phyloP scores from a whole-genome alignment of 805 yeast species.

The Schizosaccharomyces pombe region DNA sequence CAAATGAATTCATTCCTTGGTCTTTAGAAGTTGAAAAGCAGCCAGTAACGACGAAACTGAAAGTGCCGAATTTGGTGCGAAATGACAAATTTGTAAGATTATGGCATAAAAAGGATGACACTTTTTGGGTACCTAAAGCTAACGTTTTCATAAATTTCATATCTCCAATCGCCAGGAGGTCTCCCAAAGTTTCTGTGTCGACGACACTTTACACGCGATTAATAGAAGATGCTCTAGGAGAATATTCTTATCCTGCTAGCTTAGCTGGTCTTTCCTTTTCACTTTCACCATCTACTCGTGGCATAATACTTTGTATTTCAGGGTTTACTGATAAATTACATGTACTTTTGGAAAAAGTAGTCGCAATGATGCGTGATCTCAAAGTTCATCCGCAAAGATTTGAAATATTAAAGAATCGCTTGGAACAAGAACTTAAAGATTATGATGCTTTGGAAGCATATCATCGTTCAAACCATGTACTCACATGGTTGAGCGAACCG shows the following conservation, averaged over 20 bases:
- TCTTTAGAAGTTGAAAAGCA: conserved; percentile 38
- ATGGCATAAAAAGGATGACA: conserved; percentile 83
- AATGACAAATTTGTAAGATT: conserved; percentile 29
- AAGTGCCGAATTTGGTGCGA: conserved; percentile 39
- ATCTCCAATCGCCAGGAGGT: conserved; percentile 32
- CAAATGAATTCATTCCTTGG: conserved; percentile 65
- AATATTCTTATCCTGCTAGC: conserved; percentile 60
- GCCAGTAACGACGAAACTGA: conserved; percentile 19
- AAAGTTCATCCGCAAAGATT: conserved; percentile 35
- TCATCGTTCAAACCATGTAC: conserved; percentile 60
- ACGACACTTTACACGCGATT: conserved; percentile 45
- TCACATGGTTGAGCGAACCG: conserved; percentile 47
- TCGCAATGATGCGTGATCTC: conserved; percentile 30
- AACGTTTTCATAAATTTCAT: conserved; percentile 39
- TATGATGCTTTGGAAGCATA: background rate
- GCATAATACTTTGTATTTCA: conserved; percentile 38
- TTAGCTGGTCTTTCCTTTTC: conserved; percentile 50
- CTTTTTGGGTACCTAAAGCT: conserved; percentile 73
- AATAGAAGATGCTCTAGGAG: conserved; percentile 51
- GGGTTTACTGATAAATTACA: conserved; percentile 74
- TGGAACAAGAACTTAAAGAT: conserved; percentile 25
- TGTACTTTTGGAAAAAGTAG: conserved; percentile 34
- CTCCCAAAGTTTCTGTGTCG: conserved; percentile 34
- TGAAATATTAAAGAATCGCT: conserved; percentile 41
- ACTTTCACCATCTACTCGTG: conserved; percentile 40